Conservation (phyloP, 257 asterid species). For the Fraxinus americana region DNA sequence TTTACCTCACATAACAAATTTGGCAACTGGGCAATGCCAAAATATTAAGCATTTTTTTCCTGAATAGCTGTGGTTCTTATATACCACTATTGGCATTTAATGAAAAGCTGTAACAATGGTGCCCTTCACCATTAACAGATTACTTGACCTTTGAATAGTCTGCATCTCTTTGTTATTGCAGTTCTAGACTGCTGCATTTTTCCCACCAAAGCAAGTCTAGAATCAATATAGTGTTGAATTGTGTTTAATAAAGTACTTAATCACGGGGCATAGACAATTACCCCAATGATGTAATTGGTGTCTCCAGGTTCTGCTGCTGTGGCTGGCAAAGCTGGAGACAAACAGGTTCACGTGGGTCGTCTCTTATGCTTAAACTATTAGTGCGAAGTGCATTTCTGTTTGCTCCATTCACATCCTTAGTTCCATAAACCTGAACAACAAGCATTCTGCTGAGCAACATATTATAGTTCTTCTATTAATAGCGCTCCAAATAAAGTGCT, state of each 20-base stretch:
- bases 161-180: conserved; percentile 31
- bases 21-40: conserved; percentile 13
- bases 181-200: conserved; percentile 46
- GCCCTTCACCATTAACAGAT: conserved; percentile 21
- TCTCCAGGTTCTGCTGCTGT: conserved; percentile 49
- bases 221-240: conserved; percentile 16
- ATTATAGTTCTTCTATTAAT: not conserved
- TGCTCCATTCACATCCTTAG: conserved; percentile 44
- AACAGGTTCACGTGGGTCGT: conserved; percentile 50
- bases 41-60: conserved; percentile 10
- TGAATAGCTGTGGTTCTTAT: conserved; percentile 18
- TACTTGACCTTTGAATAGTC: conserved; percentile 22
- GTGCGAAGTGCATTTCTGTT: conserved; percentile 38
- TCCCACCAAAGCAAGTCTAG: conserved; percentile 17
- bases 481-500: conserved; percentile 2
- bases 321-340: conserved; percentile 86
- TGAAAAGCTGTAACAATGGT: conserved; percentile 15
- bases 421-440: conserved; percentile 54
- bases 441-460: conserved; percentile 17
- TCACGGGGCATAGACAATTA: conserved; percentile 28
- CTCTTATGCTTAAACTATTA: conserved; percentile 45
- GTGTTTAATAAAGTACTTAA: not conserved
- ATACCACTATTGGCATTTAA: conserved; percentile 24
- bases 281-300: conserved; percentile 49
- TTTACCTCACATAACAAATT: conserved; percentile 27